Percentiles rank a stretch among this genome's conserved stretches.
phyloP scores from a whole-genome alignment of 2,329 filamentous ascomycete species.

The Diaporthe ilicicola region DNA sequence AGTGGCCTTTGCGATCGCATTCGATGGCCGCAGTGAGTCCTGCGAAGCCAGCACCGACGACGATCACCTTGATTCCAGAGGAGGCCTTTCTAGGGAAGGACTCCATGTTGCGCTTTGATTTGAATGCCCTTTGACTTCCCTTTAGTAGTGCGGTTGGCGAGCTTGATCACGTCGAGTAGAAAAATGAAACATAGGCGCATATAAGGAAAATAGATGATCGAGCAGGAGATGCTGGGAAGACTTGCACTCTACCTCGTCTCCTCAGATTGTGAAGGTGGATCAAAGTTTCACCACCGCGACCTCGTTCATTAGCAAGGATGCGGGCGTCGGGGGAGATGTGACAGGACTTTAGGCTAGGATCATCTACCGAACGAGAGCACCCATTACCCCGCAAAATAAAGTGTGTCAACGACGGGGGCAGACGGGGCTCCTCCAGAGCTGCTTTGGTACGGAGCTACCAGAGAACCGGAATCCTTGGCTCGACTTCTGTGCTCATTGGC shows the following conservation, averaged over 20 bases:
- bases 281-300: not conserved
- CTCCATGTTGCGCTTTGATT: conserved; percentile 30
- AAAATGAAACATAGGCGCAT: too few species aligned
- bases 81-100: conserved; percentile 33
- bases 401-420: not conserved
- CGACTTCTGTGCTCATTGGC: not conserved
- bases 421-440: not conserved
- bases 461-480: not conserved
- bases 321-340: not conserved
- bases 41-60: conserved; percentile 62
- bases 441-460: not conserved
- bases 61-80: conserved; percentile 52
- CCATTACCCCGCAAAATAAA: not conserved
- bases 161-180: too few species aligned
- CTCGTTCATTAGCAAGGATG: not conserved
- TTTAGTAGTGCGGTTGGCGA: not conserved
- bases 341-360: not conserved
- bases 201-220: not conserved
- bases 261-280: not conserved
- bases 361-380: not conserved
- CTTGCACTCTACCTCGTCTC: too few species aligned
- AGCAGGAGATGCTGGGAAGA: too few species aligned
- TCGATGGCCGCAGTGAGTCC: conserved; percentile 66
- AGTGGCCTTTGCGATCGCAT: conserved; percentile 62
- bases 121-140: not conserved